Evolutionary conservation across 106 monocot genomes (phyloP).

Genomic region (Amphibolis antarctica): DNA sequence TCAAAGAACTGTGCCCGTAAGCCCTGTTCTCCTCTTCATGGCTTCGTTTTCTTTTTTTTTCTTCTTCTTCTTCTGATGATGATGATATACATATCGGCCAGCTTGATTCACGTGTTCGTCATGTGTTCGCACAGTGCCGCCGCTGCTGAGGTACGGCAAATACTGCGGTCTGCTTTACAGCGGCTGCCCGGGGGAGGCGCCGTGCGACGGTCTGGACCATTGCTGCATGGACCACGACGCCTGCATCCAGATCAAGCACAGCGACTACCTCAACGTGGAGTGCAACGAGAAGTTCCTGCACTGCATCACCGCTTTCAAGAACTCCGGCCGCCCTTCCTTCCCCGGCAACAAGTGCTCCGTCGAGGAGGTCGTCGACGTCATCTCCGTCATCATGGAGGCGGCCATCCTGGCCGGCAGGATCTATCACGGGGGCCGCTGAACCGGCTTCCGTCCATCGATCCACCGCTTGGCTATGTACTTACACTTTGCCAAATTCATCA

Average conservation of each 20-base stretch:
- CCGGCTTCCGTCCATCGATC: too few relatives aligned
- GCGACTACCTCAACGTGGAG: conserved; percentile 55
- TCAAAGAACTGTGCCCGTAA: conserved; percentile 32
- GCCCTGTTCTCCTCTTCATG: too few relatives aligned
- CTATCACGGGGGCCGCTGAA: background rate
- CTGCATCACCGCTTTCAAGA: conserved; percentile 41
- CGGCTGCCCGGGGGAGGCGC: conserved; percentile 82
- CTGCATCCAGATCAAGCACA: conserved; percentile 41
- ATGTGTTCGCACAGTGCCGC: conserved; percentile 55
- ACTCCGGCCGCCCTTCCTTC: conserved; percentile 32
- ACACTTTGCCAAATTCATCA: too few relatives aligned
- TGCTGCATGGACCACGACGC: conserved; percentile 71
- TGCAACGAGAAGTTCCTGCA: conserved; percentile 57
- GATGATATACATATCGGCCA: too few relatives aligned
- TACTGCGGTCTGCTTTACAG: conserved; percentile 84
- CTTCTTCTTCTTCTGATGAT: background rate
- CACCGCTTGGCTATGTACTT: too few relatives aligned
- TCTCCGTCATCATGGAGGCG: conserved; percentile 60
- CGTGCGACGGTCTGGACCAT: conserved; percentile 64
- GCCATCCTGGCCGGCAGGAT: conserved; percentile 61
- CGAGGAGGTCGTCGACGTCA: conserved; percentile 60
- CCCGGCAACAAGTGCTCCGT: conserved; percentile 56
- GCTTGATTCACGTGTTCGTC: too few relatives aligned
- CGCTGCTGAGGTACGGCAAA: conserved; percentile 73
- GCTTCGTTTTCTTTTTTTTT: background rate